Evolutionary conservation across 257 asterid genomes (phyloP).

Genomic region (Nicotiana paniculata): DNA sequence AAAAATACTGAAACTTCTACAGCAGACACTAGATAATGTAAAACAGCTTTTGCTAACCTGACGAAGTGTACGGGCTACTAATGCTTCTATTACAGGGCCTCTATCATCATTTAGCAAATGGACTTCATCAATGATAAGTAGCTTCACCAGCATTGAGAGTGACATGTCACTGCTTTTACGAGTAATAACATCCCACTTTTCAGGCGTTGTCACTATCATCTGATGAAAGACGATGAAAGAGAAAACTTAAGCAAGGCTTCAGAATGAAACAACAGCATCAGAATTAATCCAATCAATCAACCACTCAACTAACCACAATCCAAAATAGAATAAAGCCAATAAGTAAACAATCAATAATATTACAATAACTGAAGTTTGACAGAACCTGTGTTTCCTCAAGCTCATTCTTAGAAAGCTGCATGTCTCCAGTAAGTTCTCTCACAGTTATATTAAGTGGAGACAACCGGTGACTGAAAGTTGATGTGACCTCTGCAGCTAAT

Average conservation of each 20-base stretch:
- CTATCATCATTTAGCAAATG: constrained; percentile 95
- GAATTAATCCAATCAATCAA: not conserved
- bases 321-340: not conserved
- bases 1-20: not conserved
- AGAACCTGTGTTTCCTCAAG: constrained; percentile 92
- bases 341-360: constrained; percentile 10
- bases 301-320: not conserved
- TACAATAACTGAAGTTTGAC: constrained; percentile 39
- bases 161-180: constrained; percentile 99
- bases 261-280: constrained; percentile 3
- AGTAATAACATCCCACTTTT: constrained; percentile 99
- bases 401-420: constrained; percentile 92
- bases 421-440: constrained; percentile 97
- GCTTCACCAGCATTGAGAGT: constrained; percentile 96
- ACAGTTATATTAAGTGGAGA: constrained; percentile 81
- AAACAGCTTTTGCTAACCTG: constrained; percentile 48
- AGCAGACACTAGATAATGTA: not conserved
- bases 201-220: constrained; percentile 99
- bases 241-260: constrained; percentile 1
- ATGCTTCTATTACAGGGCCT: constrained; percentile 97
- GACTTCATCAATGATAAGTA: constrained; percentile 94
- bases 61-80: constrained; percentile 98
- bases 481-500: constrained; percentile 95
- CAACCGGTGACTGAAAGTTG: constrained; percentile 84
- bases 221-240: constrained; percentile 28